A percentile compares a stretch with the other conserved stretches of the same genome.
Conservation (phyloP, 805 yeast species). For the baker's yeast (Saccharomyces cerevisiae) region DNA sequence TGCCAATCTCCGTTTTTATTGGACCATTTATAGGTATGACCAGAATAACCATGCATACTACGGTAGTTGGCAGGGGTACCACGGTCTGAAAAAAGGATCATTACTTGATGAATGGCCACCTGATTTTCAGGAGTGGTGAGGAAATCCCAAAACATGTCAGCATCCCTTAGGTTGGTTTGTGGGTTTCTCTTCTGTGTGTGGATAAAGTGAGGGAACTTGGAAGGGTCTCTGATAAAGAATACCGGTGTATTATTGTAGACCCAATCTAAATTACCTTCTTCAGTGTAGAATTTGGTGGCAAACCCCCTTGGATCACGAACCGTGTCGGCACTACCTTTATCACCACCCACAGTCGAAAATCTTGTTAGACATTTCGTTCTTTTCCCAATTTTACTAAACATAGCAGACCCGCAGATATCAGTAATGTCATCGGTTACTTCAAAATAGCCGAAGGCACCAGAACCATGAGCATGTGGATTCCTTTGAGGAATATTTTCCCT, state of each 20-base stretch:
- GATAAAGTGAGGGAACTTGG: conserved; percentile 56
- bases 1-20: conserved; percentile 45
- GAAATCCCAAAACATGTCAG: conserved; percentile 82
- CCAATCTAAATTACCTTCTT: conserved; percentile 64
- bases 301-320: conserved; percentile 68
- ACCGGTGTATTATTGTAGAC: conserved; percentile 68
- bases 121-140: conserved; percentile 52
- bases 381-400: conserved; percentile 69
- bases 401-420: conserved; percentile 60
- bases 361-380: conserved; percentile 65
- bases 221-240: conserved; percentile 56
- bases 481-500: conserved; percentile 88
- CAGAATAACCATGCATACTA: conserved; percentile 57
- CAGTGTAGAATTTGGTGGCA: conserved; percentile 56
- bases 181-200: conserved; percentile 69
- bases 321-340: conserved; percentile 56
- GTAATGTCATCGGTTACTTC: conserved; percentile 82
- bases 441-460: conserved; percentile 82
- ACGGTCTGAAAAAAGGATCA: conserved; percentile 51
- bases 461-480: conserved; percentile 90
- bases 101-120: conserved; percentile 71
- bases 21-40: conserved; percentile 56
- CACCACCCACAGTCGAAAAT: conserved; percentile 70
- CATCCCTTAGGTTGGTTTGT: conserved; percentile 64
- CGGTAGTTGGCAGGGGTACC: conserved; percentile 52